Percentiles rank a stretch among this genome's conserved stretches.
Conservation (phyloP, 768 basidiomycete species). For the Coprinopsis cinerea region DNA sequence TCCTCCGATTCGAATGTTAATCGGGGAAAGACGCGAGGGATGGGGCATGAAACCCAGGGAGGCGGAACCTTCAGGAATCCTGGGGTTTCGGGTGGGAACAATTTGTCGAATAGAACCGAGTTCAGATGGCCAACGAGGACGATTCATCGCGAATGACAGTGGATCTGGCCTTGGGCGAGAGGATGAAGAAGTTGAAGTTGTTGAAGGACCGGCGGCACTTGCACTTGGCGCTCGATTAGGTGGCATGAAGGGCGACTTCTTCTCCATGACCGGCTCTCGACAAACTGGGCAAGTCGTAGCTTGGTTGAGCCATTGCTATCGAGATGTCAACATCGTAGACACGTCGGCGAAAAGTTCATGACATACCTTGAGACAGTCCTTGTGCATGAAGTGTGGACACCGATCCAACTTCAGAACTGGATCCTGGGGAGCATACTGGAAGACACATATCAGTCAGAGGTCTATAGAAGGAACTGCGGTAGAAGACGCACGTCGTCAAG, state of each 20-base stretch:
- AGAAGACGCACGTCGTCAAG: slow-evolving; percentile 64
- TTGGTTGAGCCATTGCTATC: slow-evolving; percentile 73
- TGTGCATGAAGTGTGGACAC: slow-evolving; percentile 80
- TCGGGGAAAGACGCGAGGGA: too few relatives aligned
- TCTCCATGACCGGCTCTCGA: slow-evolving; percentile 48
- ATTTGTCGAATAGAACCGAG: too few relatives aligned
- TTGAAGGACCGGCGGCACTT: too few relatives aligned
- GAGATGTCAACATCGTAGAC: not conserved
- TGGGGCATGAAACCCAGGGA: too few relatives aligned
- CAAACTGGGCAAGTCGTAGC: slow-evolving; percentile 81
- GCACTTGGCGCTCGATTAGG: too few relatives aligned
- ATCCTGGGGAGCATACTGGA: slow-evolving; percentile 61
- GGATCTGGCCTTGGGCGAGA: too few relatives aligned
- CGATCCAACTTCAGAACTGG: slow-evolving; percentile 58
- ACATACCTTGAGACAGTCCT: slow-evolving; percentile 67
- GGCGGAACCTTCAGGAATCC: too few relatives aligned
- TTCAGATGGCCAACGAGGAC: too few relatives aligned
- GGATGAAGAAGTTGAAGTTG: too few relatives aligned
- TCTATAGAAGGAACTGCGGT: not conserved
- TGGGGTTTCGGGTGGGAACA: too few relatives aligned
- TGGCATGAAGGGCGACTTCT: not conserved
- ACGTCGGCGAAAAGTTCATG: not conserved
- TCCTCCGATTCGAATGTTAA: too few relatives aligned
- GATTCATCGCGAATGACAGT: too few relatives aligned
- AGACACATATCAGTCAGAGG: slow-evolving; percentile 11